Conservation (phyloP, 2,329 filamentous ascomycete species). For the Mollisia scopiformis region DNA sequence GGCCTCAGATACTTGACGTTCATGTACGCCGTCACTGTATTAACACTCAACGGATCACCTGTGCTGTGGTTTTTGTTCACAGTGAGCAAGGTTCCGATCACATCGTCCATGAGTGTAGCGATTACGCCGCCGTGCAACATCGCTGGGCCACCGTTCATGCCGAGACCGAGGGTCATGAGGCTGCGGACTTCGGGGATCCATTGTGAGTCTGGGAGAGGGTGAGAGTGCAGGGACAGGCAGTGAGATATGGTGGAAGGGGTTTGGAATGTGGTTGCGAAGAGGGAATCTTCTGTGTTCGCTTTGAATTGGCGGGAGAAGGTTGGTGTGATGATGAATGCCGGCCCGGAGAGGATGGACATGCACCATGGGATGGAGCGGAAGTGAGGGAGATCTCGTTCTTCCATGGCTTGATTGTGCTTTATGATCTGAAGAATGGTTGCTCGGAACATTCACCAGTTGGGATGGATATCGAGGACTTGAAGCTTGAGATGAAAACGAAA, state of each 20-base stretch:
- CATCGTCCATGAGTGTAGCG: slow-evolving; percentile 61
- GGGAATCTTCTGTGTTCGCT: slow-evolving; percentile 48
- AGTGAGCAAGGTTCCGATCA: slow-evolving; percentile 52
- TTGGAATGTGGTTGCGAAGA: slow-evolving; percentile 56
- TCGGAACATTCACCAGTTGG: background rate
- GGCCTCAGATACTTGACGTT: slow-evolving; percentile 56
- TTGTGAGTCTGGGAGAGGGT: slow-evolving; percentile 26
- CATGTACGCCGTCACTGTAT: slow-evolving; percentile 52
- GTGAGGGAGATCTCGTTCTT: slow-evolving; percentile 29
- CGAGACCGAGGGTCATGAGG: slow-evolving; percentile 47
- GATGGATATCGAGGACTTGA: background rate
- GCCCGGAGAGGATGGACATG: slow-evolving; percentile 44
- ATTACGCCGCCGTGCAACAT: slow-evolving; percentile 62
- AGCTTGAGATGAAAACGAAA: background rate
- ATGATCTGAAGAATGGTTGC: background rate
- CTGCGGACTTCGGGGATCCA: slow-evolving; percentile 22
- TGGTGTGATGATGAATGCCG: slow-evolving; percentile 43
- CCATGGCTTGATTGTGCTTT: slow-evolving; percentile 3
- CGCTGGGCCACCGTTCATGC: slow-evolving; percentile 55
- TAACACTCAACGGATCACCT: background rate
- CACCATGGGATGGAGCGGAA: slow-evolving; percentile 53
- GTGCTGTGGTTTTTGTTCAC: slow-evolving; percentile 24
- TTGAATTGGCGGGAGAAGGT: slow-evolving; percentile 44
- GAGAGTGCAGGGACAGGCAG: slow-evolving; percentile 47
- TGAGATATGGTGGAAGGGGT: slow-evolving; percentile 50